These are phyloP conservation scores for Monilinia polystroma DNA, from an alignment of 2,329 filamentous ascomycete species.

Conservation along the genomic window DNA sequence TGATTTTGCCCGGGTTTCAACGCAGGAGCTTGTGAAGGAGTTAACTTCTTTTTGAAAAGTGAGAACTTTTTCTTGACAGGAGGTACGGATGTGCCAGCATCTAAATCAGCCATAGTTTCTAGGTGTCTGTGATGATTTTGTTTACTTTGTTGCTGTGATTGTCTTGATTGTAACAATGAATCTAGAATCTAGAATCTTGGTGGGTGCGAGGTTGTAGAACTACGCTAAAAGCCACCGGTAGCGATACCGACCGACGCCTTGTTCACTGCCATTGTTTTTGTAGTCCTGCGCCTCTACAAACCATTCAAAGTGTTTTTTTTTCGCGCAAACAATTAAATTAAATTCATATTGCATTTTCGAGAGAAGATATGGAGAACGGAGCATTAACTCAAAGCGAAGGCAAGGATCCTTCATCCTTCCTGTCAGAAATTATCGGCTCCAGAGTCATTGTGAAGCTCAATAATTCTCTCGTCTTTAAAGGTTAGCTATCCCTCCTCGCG, in stretches of 20 bases:
- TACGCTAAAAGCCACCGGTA: constrained; percentile 10
- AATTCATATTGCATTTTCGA: constrained; percentile 22
- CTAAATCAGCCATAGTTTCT: constrained; percentile 20
- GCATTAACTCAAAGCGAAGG: constrained; percentile 61
- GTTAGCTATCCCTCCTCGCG: constrained; percentile 47
- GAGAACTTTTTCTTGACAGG: constrained; percentile 40
- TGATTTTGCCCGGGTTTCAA: constrained; percentile 39
- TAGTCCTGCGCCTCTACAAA: background rate
- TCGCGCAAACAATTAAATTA: background rate
- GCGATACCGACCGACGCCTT: constrained; percentile 8
- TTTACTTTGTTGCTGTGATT: background rate
- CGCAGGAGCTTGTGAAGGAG: constrained; percentile 45
- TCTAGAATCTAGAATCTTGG: constrained; percentile 11
- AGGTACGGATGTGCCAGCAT: constrained; percentile 17
- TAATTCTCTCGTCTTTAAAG: constrained; percentile 98
- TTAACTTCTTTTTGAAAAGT: constrained; percentile 54
- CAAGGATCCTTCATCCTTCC: constrained; percentile 89
- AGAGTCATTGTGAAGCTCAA: constrained; percentile 96
- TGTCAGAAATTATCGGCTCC: constrained; percentile 91
- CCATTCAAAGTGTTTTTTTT: background rate
- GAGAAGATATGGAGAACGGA: constrained; percentile 68
- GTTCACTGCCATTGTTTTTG: constrained; percentile 12
- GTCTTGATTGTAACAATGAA: background rate
- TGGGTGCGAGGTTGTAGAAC: background rate
- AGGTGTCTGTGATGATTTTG: background rate